Evolutionary conservation across 1,284 basidiomycete species (phyloP), one percentile per base, ranked within the genome.

Genomic region (Dichomitus squalens): DNA sequence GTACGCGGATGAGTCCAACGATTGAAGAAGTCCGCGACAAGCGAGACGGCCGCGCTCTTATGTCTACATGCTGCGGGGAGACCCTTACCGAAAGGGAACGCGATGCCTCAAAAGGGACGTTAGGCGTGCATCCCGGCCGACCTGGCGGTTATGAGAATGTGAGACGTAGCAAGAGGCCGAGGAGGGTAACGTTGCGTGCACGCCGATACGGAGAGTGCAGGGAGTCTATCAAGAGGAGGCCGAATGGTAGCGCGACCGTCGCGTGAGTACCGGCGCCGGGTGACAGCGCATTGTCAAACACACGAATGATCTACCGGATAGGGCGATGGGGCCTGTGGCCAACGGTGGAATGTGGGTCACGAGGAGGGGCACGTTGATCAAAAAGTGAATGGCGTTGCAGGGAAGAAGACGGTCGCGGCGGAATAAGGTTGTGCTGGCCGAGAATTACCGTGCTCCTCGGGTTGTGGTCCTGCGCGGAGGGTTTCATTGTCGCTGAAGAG

Each of bases 201-300:
- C 47, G 21, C 39, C 20, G 39, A 29, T 20, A 27, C 47, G 53
- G 43, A 43, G 35, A 44, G 36, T 44, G 39, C 38, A 44, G 31
- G 31, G 51, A 59, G 49, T 39, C 44, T 11, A 47, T 43, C 29
- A 36, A 47, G 39, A 52, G 53, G 54, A 20, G 44, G 47, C 55
- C 53, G 43, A 39, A n/a, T 4, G 33, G 61, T 60, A 52, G 59
- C 59, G 48, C 61, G 61, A 63, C 54, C 57, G 49, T 63, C 61
- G 61, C 55, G 50, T 34, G 46, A 18, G 7, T 23, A 7, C 16
- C n/a, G 25, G 16, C 21, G 49, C 23, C 29, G 38, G 38, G 16
- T 14, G 23, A 27, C 20, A 50, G 38, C 29, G 20, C 41, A 21
- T 8, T 18, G 47, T 23, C 4, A 7, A 53, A 23, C 21, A 53